Evolutionary conservation across 345 rosid genomes (phyloP).

Genomic region (Streptanthus diversifolius): DNA sequence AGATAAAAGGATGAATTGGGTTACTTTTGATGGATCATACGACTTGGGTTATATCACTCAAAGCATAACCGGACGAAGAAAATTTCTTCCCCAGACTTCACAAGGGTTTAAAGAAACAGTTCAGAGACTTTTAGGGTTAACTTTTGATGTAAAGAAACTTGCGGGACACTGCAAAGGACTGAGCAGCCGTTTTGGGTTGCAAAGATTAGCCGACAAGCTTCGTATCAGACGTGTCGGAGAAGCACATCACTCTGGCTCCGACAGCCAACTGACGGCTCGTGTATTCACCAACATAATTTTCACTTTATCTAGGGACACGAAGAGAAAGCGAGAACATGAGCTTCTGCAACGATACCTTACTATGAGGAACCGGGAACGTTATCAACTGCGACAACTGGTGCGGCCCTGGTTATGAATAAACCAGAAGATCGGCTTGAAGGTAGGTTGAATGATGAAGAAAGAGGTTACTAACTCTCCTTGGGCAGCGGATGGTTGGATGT

Average conservation of each 20-base stretch:
- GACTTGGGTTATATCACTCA: slow-evolving; percentile 1
- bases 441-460: too few species aligned
- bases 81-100: not conserved
- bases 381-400: not conserved
- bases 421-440: too few species aligned
- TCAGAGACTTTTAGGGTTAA: not conserved
- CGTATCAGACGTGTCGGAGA: not conserved
- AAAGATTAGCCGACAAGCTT: not conserved
- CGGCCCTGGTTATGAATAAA: too few species aligned
- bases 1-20: not conserved
- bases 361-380: not conserved
- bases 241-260: slow-evolving; percentile 30
- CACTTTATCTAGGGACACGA: not conserved
- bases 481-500: too few species aligned
- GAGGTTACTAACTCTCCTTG: too few species aligned
- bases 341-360: not conserved
- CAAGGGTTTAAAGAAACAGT: not conserved
- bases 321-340: not conserved
- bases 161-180: not conserved
- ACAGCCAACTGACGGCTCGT: slow-evolving; percentile 21
- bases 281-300: not conserved
- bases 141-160: slow-evolving; percentile 8
- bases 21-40: slow-evolving; percentile 1
- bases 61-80: not conserved
- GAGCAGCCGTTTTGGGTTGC: not conserved